Base-by-base conservation (phyloP, 73 alveolate species). In the Stentor coeruleus region DNA sequence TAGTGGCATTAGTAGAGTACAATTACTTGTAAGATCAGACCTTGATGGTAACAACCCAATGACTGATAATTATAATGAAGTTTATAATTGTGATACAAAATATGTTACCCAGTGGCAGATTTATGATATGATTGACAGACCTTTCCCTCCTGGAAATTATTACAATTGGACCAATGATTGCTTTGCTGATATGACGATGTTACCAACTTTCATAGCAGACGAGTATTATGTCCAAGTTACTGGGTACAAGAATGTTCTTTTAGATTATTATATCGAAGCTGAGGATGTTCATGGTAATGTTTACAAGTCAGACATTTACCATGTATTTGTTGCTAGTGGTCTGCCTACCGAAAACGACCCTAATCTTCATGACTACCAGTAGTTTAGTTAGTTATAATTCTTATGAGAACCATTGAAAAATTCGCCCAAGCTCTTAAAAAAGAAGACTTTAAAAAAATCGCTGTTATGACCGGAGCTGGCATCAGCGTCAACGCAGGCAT, bases 391-490 rank as follows among this genome's bases (percentile, higher is more conserved):
- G 6, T 49, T 49, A 49, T 20, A 49, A 49, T 49, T 49, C n/a
- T n/a, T n/a, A n/a, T n/a, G n/a, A n/a, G n/a, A n/a, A n/a, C n/a
- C n/a, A n/a, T n/a, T n/a, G n/a, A n/a, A n/a, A n/a, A n/a, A n/a
- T n/a, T n/a, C n/a, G n/a, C n/a, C n/a, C n/a, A n/a, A n/a, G n/a
- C n/a, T n/a, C n/a, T n/a, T n/a, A n/a, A n/a, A n/a, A n/a, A n/a
- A n/a, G n/a, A n/a, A n/a, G n/a, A n/a, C n/a, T n/a, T n/a, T 76
- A 91, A 93, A 84, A 94, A 88, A 59, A 91, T 97, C 58, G 91
- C 87, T 26, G 86, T 97, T 28, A 58, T 96, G 76, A 90, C 98
- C 26, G 99, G 99, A 2, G 99, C 99, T 28, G 99, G 99, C 35
- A 95, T 97, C 6, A 86, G 97, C 81, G 98, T 94, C 55, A 90